Evolutionary conservation across 2,329 filamentous ascomycete species (phyloP).

Genomic region (Pestalotiopsis sp.): DNA sequence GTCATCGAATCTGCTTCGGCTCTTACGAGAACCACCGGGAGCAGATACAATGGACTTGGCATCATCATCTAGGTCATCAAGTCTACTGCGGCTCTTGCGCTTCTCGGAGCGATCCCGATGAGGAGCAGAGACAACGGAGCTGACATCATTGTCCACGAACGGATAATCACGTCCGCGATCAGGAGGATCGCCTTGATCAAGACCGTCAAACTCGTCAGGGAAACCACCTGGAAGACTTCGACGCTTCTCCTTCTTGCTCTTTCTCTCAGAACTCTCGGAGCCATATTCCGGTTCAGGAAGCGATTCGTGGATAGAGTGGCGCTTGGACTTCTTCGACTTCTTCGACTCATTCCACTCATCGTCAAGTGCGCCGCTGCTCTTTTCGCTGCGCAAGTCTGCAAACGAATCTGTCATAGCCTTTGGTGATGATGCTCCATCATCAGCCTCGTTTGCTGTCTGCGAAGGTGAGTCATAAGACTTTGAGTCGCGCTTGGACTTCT

Average conservation of each 20-base stretch:
- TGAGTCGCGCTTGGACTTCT: conserved; percentile 34
- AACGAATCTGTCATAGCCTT: conserved; percentile 42
- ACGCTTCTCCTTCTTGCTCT: conserved; percentile 43
- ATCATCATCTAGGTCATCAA: conserved; percentile 50
- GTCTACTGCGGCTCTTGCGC: conserved; percentile 37
- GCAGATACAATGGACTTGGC: conserved; percentile 46
- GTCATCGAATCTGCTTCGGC: conserved; percentile 44
- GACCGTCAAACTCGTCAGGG: conserved; percentile 32
- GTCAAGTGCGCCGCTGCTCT: conserved; percentile 22
- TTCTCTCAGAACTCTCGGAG: conserved; percentile 26
- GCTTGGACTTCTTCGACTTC: conserved; percentile 31
- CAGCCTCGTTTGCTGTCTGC: conserved; percentile 30
- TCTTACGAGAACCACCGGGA: conserved; percentile 34
- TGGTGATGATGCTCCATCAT: conserved; percentile 42
- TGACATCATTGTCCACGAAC: conserved; percentile 45
- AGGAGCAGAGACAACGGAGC: conserved; percentile 52
- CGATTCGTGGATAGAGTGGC: conserved; percentile 16
- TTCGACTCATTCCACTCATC: conserved; percentile 41
- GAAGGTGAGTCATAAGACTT: conserved; percentile 32
- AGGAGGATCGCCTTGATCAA: conserved; percentile 41
- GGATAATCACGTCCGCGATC: conserved; percentile 42
- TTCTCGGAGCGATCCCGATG: conserved; percentile 37
- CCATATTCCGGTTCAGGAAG: conserved; percentile 23
- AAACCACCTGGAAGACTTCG: conserved; percentile 38
- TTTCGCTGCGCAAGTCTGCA: conserved; percentile 31